These are phyloP conservation scores for Pseudogymnoascus sp. DNA, from an alignment of 2,329 filamentous ascomycete genomes.

Conservation along the genomic window DNA sequence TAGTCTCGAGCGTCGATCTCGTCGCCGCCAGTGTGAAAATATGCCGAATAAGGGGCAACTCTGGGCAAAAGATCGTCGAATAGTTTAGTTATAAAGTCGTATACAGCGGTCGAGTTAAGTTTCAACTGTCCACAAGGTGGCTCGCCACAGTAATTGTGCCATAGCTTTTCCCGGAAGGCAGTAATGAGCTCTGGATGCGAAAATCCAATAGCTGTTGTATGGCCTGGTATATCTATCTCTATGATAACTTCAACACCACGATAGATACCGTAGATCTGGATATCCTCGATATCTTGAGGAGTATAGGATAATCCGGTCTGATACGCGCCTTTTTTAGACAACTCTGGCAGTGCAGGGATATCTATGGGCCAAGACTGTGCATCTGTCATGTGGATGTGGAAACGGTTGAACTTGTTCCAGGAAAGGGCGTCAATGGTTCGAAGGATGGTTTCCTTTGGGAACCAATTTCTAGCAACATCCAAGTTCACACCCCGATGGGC, in stretches of 20 bases:
- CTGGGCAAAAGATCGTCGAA: conserved; percentile 71
- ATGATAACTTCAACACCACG: conserved; percentile 64
- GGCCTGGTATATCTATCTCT: conserved; percentile 75
- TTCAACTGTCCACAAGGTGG: conserved; percentile 63
- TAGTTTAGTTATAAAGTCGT: conserved; percentile 61
- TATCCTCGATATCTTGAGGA: conserved; percentile 49
- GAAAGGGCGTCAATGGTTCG: conserved; percentile 67
- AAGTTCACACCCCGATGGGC: conserved; percentile 70
- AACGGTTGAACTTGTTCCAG: conserved; percentile 74
- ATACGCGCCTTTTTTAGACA: conserved; percentile 68
- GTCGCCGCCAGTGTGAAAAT: conserved; percentile 84
- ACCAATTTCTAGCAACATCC: conserved; percentile 68
- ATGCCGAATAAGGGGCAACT: conserved; percentile 54
- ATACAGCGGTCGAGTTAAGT: conserved; percentile 63
- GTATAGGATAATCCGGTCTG: conserved; percentile 57
- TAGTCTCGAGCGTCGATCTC: conserved; percentile 75
- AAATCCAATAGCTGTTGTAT: conserved; percentile 59
- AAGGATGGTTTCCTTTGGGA: conserved; percentile 54
- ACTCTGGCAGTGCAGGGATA: conserved; percentile 63
- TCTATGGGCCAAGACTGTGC: conserved; percentile 80
- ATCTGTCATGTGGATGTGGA: conserved; percentile 76
- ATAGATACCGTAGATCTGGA: conserved; percentile 62
- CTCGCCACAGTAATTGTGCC: conserved; percentile 50
- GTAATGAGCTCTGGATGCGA: conserved; percentile 64
- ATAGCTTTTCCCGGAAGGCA: conserved; percentile 50